phyloP scores from a whole-genome alignment of 148 eudicot genomes.

The Oxyria digyna region DNA sequence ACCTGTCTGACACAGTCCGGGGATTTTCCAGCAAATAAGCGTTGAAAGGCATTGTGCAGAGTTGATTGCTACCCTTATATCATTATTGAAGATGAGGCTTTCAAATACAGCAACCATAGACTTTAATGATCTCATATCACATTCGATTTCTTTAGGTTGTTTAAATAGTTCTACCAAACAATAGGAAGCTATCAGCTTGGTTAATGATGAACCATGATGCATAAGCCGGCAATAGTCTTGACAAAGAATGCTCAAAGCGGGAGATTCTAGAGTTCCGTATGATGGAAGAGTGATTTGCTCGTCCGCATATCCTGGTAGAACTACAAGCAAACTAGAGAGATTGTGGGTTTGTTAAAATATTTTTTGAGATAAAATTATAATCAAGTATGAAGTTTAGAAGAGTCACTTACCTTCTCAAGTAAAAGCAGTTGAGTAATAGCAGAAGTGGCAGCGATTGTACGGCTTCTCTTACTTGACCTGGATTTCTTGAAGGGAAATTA shows the following conservation, averaged over 20 bases:
- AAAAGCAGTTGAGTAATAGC: constrained; percentile 44
- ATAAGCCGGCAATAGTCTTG: constrained; percentile 65
- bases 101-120: constrained; percentile 63
- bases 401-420: constrained; percentile 52
- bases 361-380: neutral
- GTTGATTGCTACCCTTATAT: constrained; percentile 44
- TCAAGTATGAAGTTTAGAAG: neutral
- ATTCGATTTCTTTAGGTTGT: constrained; percentile 21
- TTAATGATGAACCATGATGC: constrained; percentile 55
- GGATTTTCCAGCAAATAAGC: constrained; percentile 49
- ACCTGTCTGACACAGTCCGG: constrained; percentile 15
- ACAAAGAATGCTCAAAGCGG: constrained; percentile 47
- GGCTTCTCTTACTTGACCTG: constrained; percentile 39
- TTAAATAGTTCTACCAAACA: constrained; percentile 59
- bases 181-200: constrained; percentile 59
- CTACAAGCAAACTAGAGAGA: constrained; percentile 38
- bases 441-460: constrained; percentile 46
- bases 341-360: constrained; percentile 12
- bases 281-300: constrained; percentile 36
- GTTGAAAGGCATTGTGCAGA: constrained; percentile 60
- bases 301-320: constrained; percentile 43
- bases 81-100: constrained; percentile 46
- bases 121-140: constrained; percentile 26
- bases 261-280: constrained; percentile 17
- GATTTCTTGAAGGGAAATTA: constrained; percentile 44